A percentile compares a stretch with the other conserved stretches of the same genome.
These are phyloP conservation scores for Pelagomonas calceolata DNA, from an alignment of 108 stramenopile genomes.

Conservation along the genomic window DNA sequence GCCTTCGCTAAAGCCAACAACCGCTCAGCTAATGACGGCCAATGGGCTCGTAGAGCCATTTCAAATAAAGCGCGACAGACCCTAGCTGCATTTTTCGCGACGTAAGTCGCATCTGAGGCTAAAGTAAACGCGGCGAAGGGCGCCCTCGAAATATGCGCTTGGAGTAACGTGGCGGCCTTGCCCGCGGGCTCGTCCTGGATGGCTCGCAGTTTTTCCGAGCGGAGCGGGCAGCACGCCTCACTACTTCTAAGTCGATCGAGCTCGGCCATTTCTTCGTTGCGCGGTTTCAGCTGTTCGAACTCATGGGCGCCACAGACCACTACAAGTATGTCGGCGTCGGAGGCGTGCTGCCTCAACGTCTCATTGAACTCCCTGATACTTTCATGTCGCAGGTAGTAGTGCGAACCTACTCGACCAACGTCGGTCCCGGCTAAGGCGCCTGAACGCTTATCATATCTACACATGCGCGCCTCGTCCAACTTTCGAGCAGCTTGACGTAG, in stretches of 20 bases:
- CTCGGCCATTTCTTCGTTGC: conserved; percentile 84
- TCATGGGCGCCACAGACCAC: conserved; percentile 81
- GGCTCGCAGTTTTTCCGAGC: conserved; percentile 24
- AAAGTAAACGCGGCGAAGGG: conserved; percentile 75
- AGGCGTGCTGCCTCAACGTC: conserved; percentile 44
- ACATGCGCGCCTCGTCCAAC: conserved; percentile 74
- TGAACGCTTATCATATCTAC: conserved; percentile 61
- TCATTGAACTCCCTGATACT: conserved; percentile 86
- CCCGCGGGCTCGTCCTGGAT: conserved; percentile 63
- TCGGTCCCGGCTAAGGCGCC: conserved; percentile 85
- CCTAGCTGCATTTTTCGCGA: conserved; percentile 88
- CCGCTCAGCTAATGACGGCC: conserved; percentile 27
- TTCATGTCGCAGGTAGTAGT: conserved; percentile 93
- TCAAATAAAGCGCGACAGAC: conserved; percentile 93
- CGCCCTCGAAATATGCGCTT: conserved; percentile 66
- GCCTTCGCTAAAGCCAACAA: conserved; percentile 80
- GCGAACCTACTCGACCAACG: conserved; percentile 86
- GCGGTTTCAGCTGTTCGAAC: conserved; percentile 85
- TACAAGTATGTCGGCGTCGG: conserved; percentile 66
- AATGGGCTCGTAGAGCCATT: conserved; percentile 60
- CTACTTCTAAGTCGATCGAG: conserved; percentile 24
- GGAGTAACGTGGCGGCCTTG: conserved; percentile 84
- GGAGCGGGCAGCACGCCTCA: not conserved
- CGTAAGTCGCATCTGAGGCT: conserved; percentile 89
- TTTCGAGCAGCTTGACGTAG: conserved; percentile 64